Base-by-base conservation (phyloP, 2,329 filamentous ascomycete species). In the Penicillium sp. region DNA sequence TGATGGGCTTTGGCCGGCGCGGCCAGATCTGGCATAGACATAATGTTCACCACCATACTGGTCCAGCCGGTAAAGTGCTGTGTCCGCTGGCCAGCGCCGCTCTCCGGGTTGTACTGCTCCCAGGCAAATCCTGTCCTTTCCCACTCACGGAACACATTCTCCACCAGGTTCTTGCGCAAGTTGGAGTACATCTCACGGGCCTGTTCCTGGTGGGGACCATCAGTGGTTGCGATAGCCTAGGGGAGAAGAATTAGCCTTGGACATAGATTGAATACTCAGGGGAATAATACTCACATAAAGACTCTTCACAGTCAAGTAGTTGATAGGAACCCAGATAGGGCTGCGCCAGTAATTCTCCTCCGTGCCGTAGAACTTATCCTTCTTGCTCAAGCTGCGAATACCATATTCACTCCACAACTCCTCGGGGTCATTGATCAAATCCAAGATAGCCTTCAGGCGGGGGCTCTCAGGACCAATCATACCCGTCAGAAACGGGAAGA, bases 61-160 rank as follows among this genome's bases (percentile, higher is more conserved):
- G 95, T 99, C 95, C 95, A 99, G 50, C 95, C 95, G 0, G 95
- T 97, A 73, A 99, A 99, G 75, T 98, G 93, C 80, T 97, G 92
- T 5, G 93, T 98, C 43, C 95, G 84, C 80, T 98, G 93, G n/a
- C 95, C 95, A 52, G 85, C 84, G 46, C 95, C 95, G 3, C 91
- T 96, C 67, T 96, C 91, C 0, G 93, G 91, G 73, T 96, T 91
- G 75, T 98, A 99, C 78, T 99, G 95, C 77, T 99, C 95, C 93
- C 93, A 99, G 0, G 93, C 95, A 72, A 98, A 98, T 19, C 93
- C 93, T 0, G 95, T 98, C 70, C 90, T 86, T 71, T 88, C 81
- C 93, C 93, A 99, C 72, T 87, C 88, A 56, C 87, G 84, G 79
- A 89, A 97, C 14, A 98, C 90, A 1, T 93, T 98, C 51, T 92